A percentile compares a stretch with the other conserved stretches of the same genome.
Conservation (phyloP, 2,329 filamentous ascomycete genomes). For the Aspergillus calidoustus region DNA sequence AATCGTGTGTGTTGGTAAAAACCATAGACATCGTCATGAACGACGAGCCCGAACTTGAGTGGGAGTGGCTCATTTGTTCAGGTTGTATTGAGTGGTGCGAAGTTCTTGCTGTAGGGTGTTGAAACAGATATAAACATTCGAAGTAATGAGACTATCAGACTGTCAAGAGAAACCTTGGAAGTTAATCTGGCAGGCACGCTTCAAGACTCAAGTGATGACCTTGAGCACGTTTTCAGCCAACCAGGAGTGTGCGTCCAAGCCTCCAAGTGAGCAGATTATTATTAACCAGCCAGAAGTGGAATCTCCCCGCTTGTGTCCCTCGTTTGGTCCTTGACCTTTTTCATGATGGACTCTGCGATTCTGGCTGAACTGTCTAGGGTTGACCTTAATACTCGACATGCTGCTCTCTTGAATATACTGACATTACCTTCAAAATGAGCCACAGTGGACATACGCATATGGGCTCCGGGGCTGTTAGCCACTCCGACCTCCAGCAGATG, state of each 20-base stretch:
- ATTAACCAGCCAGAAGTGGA: slow-evolving; percentile 1
- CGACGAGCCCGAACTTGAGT: slow-evolving; percentile 17
- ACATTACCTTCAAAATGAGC: slow-evolving; percentile 29
- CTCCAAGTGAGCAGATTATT: slow-evolving; percentile 24
- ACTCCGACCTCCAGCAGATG: slow-evolving; percentile 55
- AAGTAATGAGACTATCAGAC: not conserved
- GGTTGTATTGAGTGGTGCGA: not conserved
- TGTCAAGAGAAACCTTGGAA: not conserved
- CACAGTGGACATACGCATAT: slow-evolving; percentile 44
- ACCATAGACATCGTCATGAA: slow-evolving; percentile 42
- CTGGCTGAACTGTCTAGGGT: not conserved
- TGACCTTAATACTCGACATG: not conserved
- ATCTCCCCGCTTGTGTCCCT: not conserved
- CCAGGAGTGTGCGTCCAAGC: not conserved
- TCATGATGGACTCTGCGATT: not conserved
- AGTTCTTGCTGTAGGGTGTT: slow-evolving; percentile 16
- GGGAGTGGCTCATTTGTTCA: slow-evolving; percentile 24
- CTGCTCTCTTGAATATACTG: not conserved
- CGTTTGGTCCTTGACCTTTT: not conserved
- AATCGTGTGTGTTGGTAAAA: slow-evolving; percentile 62
- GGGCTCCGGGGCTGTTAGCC: slow-evolving; percentile 48
- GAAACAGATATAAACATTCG: not conserved
- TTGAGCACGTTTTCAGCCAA: slow-evolving; percentile 26
- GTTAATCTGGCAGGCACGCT: slow-evolving; percentile 10
- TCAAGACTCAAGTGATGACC: not conserved